Conservation (phyloP, 768 basidiomycete genomes). For the Favolaschia claudopus region DNA sequence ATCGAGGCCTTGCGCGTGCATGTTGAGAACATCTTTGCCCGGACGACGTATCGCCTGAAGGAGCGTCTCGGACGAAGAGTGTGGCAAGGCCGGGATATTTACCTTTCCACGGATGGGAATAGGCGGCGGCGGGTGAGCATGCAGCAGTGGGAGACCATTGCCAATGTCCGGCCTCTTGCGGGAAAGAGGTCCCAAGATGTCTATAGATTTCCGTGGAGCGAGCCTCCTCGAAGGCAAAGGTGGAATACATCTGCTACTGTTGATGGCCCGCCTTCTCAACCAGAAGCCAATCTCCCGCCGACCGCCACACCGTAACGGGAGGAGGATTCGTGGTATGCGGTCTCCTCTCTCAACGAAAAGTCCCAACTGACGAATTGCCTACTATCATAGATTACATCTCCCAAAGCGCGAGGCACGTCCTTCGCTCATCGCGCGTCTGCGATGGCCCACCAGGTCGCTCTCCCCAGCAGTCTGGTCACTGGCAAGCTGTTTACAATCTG, state of each 20-base stretch:
- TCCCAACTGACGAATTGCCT: too few relatives aligned
- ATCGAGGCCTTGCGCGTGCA: slow-evolving; percentile 53
- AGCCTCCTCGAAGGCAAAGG: neutral
- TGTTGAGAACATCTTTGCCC: slow-evolving; percentile 52
- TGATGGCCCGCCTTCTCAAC: neutral
- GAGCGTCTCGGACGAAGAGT: slow-evolving; percentile 83
- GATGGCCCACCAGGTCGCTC: too few relatives aligned
- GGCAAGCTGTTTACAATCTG: too few relatives aligned
- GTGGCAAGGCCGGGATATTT: slow-evolving; percentile 68
- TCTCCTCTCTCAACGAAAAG: too few relatives aligned
- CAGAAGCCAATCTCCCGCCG: neutral
- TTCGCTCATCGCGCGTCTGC: too few relatives aligned
- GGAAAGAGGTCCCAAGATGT: neutral
- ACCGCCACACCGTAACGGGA: neutral
- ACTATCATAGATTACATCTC: too few relatives aligned
- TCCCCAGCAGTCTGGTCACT: too few relatives aligned
- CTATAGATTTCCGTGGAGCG: slow-evolving; percentile 14
- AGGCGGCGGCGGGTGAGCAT: slow-evolving; percentile 44
- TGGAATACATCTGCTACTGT: neutral
- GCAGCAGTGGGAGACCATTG: slow-evolving; percentile 57
- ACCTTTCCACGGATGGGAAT: slow-evolving; percentile 40
- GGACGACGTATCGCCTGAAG: slow-evolving; percentile 69
- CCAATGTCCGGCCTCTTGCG: slow-evolving; percentile 50
- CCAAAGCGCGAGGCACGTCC: too few relatives aligned
- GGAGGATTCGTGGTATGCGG: too few relatives aligned